Evolutionary conservation across 257 asterid species (phyloP).

Genomic region (Ajuga chamaepitys): DNA sequence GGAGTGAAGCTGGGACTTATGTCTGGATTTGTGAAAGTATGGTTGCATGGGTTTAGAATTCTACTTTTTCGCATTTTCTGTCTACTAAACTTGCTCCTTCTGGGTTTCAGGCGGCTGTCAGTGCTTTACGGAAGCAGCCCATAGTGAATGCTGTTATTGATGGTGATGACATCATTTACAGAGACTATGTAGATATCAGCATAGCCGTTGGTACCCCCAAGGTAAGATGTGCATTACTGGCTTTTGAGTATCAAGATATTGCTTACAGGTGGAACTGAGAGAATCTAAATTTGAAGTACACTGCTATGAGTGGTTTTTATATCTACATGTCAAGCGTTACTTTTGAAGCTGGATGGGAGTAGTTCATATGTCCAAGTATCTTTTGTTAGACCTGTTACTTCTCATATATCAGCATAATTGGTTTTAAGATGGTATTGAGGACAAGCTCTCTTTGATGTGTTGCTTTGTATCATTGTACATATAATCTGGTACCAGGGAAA

Average conservation of each 20-base stretch:
- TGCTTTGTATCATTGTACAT: background rate
- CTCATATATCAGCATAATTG: background rate
- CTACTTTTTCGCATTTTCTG: background rate
- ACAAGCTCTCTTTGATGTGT: background rate
- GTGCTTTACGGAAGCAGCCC: slow-evolving; percentile 92
- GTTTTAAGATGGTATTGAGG: background rate
- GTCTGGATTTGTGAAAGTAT: slow-evolving; percentile 94
- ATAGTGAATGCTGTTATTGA: slow-evolving; percentile 94
- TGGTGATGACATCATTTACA: slow-evolving; percentile 92
- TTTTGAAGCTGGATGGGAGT: background rate
- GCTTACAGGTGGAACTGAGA: background rate
- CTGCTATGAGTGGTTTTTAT: background rate
- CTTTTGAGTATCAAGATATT: slow-evolving; percentile 3
- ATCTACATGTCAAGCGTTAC: background rate
- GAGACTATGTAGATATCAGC: slow-evolving; percentile 91
- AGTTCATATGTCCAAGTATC: background rate
- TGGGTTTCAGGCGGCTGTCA: slow-evolving; percentile 82
- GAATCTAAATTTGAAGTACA: background rate
- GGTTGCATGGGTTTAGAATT: background rate
- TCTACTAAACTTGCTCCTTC: slow-evolving; percentile 1
- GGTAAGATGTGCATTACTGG: slow-evolving; percentile 35
- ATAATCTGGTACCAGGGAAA: background rate
- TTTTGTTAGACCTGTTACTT: background rate
- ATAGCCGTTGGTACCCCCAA: slow-evolving; percentile 99
- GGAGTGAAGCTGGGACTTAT: slow-evolving; percentile 94